Conservation (phyloP, 176 grass and related monocot species). For the Carex kokanica region DNA sequence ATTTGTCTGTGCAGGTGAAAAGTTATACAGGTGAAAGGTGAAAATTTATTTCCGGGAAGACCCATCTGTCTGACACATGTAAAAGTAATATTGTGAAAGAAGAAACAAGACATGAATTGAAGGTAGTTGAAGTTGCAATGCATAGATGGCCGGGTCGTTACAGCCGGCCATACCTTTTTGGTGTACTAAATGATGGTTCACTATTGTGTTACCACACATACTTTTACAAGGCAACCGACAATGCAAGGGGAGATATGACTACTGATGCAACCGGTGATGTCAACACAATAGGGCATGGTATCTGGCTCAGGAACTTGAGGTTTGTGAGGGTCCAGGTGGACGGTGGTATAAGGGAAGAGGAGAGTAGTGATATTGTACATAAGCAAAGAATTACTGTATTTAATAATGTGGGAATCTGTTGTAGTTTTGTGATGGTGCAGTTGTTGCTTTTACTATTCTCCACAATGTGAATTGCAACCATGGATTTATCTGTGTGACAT, state of each 20-base stretch:
- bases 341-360: slow-evolving; percentile 55
- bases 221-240: slow-evolving; percentile 51
- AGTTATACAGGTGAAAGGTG: slow-evolving; percentile 82
- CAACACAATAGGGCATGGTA: slow-evolving; percentile 29
- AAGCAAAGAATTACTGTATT: slow-evolving; percentile 72
- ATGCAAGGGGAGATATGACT: slow-evolving; percentile 32
- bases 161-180: slow-evolving; percentile 76
- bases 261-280: slow-evolving; percentile 34
- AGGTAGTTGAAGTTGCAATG: slow-evolving; percentile 81
- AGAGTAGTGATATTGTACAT: slow-evolving; percentile 23
- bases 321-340: slow-evolving; percentile 69
- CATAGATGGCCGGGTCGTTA: slow-evolving; percentile 80
- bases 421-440: slow-evolving; percentile 83
- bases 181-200: slow-evolving; percentile 81
- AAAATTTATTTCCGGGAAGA: slow-evolving; percentile 64
- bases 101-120: slow-evolving; percentile 50
- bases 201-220: slow-evolving; percentile 81
- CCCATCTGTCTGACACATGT: slow-evolving; percentile 54
- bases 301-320: slow-evolving; percentile 72
- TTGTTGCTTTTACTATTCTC: slow-evolving; percentile 85
- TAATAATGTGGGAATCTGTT: slow-evolving; percentile 48
- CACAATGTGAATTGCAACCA: slow-evolving; percentile 96
- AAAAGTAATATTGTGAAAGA: slow-evolving; percentile 40
- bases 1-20: slow-evolving; percentile 51
- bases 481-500: slow-evolving; percentile 91